phyloP scores from a whole-genome alignment of 2,329 filamentous ascomycete genomes.

The Colletotrichum lentis region DNA sequence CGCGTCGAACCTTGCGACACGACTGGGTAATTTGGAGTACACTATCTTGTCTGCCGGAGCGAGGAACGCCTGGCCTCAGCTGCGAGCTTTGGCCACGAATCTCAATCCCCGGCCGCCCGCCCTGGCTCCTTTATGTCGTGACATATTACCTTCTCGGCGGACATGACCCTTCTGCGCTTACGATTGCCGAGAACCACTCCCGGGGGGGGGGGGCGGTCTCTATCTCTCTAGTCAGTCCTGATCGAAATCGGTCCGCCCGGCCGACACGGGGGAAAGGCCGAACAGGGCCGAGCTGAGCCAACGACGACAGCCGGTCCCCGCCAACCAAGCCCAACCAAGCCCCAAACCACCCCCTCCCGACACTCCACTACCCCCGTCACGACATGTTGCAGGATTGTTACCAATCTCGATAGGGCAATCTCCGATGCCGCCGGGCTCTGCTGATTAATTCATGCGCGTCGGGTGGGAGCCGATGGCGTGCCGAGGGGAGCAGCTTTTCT shows the following conservation, averaged over 20 bases:
- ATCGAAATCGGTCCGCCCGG: conserved; percentile 9
- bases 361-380: conserved; percentile 28
- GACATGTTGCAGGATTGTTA: conserved; percentile 33
- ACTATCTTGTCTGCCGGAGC: too few relatives aligned
- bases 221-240: background rate
- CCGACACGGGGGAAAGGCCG: background rate
- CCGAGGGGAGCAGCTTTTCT: background rate
- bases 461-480: background rate
- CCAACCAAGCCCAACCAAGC: background rate
- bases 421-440: conserved; percentile 5
- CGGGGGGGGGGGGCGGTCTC: background rate
- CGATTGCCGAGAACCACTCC: conserved; percentile 5
- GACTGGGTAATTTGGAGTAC: background rate
- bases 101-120: too few relatives aligned
- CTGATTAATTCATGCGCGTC: conserved; percentile 9
- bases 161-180: background rate
- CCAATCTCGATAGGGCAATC: conserved; percentile 10
- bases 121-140: background rate
- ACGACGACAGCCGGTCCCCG: conserved; percentile 2
- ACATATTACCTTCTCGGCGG: background rate
- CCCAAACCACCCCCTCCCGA: background rate
- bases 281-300: background rate
- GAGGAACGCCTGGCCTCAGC: background rate
- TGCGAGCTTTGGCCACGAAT: background rate
- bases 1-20: background rate